Base-by-base conservation (phyloP, 2,329 filamentous ascomycete species). In the Conoideocrella luteorostrata region DNA sequence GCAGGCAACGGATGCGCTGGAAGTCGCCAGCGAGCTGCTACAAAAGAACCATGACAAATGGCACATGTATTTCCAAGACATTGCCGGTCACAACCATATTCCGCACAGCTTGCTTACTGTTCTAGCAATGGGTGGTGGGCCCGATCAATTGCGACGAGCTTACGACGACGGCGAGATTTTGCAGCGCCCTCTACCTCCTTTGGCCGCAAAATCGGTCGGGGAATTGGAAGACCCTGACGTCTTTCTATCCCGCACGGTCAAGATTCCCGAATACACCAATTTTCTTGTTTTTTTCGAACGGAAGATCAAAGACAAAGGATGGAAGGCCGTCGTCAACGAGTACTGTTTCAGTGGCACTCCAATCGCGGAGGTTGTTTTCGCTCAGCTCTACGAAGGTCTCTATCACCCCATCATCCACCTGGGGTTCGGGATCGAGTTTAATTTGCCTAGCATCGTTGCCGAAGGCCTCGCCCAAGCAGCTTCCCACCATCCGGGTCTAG, bases 341-440 rank as follows among this genome's bases (percentile, higher is more conserved):
- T 79, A 81, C 55, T 33, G 83, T 0, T 84, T 88, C 56, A 63
- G 69, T 2, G 68, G 70, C 3, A 74, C 76, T 46, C 68, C 73
- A 29, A 55, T 67, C 40, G 77, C 81, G 2, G 74, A 86, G 47
- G 69, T 69, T 42, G 68, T 88, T 67, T 60, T 86, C 0, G 69
- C 65, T 0, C 67, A 78, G 15, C 44, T 53, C 43, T 52, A 45
- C 52, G 47, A 57, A 71, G 77, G 82, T 2, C 72, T 82, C 40
- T 61, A 82, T 5, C 83, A 87, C 52, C 81, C 82, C 1, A 60
- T 85, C 13, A 86, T 87, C 44, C 81, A 86, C 51, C 67, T 86
- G 2, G 81, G 82, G 0, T 82, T 85, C 45, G 83, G 78, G 1
- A 57, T 87, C 35, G 82, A 87, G 55, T 86, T 85, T 53, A 62